Base-by-base conservation (phyloP, 192 early-diverging fungal genomes). In the Kickxella alabastrina region DNA sequence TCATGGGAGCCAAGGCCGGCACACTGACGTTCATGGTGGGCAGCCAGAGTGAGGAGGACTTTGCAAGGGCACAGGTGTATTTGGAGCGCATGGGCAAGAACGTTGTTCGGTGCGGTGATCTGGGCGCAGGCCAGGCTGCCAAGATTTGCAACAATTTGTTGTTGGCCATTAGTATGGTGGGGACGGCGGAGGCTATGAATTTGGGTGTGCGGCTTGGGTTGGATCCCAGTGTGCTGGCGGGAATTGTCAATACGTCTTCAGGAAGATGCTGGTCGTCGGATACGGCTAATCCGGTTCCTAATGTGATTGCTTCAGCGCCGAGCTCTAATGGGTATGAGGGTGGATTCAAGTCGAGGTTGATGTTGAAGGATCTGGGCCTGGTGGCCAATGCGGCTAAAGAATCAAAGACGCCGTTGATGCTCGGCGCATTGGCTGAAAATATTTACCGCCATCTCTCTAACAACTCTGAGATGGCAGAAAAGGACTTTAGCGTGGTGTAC, bases 91-190 rank as follows among this genome's bases (percentile, higher is more conserved):
- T 96, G 95, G 93, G 92, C 29, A 88, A 89, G 62, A 92, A 92
- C 47, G 86, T 96, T 47, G 82, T 91, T 14, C 77, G 88, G 60
- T 95, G 92, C 66, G 93, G 95, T 10, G 54, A 54, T 0, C 75
- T 83, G 64, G 93, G 93, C 2, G 85, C 83, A 10, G 93, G 93
- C 3, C 92, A 92, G 56, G 87, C 89, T 0, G 93, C 92, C 43
- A 98, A 98, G 66, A 93, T 98, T 40, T 92, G 90, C 79, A 98
- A 98, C 79, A 98, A 98, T 65, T 90, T 96, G 85, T 63, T 98
- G 25, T 77, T 98, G 21, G 95, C 90, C 9, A 90, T 93, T 54
- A 85, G 86, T 17, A 98, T 98, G 95, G 80, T 95, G 27, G 95
- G 87, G 17, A 85, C 87, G 0, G 79, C 88, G 1, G 95, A 98